Evolutionary conservation across 2,329 filamentous ascomycete genomes (phyloP).

Genomic region (Nemania abortiva): DNA sequence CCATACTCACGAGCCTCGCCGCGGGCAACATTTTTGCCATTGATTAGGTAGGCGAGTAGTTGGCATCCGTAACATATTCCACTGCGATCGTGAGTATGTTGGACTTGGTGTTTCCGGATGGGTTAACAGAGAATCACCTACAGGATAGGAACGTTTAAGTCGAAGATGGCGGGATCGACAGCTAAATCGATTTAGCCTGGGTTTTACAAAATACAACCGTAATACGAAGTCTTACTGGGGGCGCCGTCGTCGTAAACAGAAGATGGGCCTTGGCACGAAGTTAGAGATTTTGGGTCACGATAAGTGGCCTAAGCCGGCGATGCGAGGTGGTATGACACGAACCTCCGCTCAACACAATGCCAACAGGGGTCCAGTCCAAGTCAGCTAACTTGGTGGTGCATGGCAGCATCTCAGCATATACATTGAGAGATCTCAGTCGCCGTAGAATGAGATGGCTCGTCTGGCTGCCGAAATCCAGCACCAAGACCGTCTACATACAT

Average conservation of each 20-base stretch:
- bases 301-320: conserved; percentile 7
- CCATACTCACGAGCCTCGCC: conserved; percentile 69
- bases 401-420: conserved; percentile 87
- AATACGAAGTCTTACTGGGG: conserved; percentile 58
- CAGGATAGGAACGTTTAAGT: conserved; percentile 72
- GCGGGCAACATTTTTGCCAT: conserved; percentile 70
- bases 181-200: conserved; percentile 53
- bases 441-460: conserved; percentile 81
- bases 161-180: conserved; percentile 84
- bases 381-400: conserved; percentile 86
- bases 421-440: conserved; percentile 80
- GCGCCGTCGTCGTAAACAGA: conserved; percentile 85
- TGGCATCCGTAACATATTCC: conserved; percentile 71
- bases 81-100: conserved; percentile 27
- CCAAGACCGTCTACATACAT: conserved; percentile 76
- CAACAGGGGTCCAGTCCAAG: conserved; percentile 82
- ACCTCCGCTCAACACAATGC: conserved; percentile 82
- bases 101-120: neutral
- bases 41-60: conserved; percentile 78
- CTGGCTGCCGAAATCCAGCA: conserved; percentile 76
- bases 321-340: conserved; percentile 51
- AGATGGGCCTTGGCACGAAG: conserved; percentile 56
- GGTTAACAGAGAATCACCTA: conserved; percentile 19
- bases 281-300: conserved; percentile 14
- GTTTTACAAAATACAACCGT: neutral